These are phyloP conservation scores for Alloteropsis semialata DNA, from an alignment of 176 grass and related monocot species.

Conservation along the genomic window DNA sequence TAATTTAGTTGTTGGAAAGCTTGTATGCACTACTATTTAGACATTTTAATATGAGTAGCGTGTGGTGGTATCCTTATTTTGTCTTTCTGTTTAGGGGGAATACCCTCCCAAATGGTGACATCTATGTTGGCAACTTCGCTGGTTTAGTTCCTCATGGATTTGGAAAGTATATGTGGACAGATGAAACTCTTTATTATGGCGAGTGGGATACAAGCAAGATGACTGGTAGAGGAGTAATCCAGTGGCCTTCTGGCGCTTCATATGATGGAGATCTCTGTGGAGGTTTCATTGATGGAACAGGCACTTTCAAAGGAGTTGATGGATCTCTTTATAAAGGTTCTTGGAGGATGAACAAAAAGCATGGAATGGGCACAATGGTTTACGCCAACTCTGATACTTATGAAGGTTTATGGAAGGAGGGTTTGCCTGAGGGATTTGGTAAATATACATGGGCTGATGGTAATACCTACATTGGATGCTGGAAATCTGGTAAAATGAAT, in stretches of 20 bases:
- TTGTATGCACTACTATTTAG: background rate
- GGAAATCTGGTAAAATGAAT: slow-evolving; percentile 91
- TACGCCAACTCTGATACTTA: slow-evolving; percentile 77
- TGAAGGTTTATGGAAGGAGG: slow-evolving; percentile 90
- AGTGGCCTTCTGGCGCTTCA: slow-evolving; percentile 70
- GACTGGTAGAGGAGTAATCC: slow-evolving; percentile 64
- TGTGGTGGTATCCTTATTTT: background rate
- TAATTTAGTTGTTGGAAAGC: background rate
- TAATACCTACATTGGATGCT: slow-evolving; percentile 71
- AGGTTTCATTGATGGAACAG: slow-evolving; percentile 86
- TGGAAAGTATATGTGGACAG: slow-evolving; percentile 85
- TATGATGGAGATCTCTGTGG: slow-evolving; percentile 86
- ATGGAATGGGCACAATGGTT: slow-evolving; percentile 80
- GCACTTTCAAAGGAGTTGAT: slow-evolving; percentile 65
- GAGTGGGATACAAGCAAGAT: slow-evolving; percentile 89
- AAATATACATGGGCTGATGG: slow-evolving; percentile 78
- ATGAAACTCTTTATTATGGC: slow-evolving; percentile 72
- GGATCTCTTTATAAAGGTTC: slow-evolving; percentile 72
- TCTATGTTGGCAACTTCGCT: slow-evolving; percentile 73
- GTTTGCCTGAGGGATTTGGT: slow-evolving; percentile 79
- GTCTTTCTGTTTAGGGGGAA: slow-evolving; percentile 37
- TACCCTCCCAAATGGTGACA: slow-evolving; percentile 78
- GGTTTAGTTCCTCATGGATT: slow-evolving; percentile 77
- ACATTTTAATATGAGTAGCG: background rate
- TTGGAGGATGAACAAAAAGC: slow-evolving; percentile 90